phyloP scores from a whole-genome alignment of 129 eudicot species.

The Ambrosia trifida region DNA sequence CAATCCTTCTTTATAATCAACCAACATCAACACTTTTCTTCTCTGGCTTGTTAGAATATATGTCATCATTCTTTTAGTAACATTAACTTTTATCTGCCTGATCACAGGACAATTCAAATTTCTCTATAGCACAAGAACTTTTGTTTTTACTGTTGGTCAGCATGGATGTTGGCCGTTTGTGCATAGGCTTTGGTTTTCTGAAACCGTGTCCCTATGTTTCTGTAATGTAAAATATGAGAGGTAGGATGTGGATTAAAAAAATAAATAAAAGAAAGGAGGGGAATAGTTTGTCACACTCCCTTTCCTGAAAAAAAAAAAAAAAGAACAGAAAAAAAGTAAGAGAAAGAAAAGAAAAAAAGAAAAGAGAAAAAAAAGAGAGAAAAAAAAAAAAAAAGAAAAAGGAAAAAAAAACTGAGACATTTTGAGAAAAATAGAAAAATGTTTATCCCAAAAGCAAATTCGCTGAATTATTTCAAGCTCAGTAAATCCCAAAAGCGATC shows the following conservation, averaged over 20 bases:
- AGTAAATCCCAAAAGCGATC: not conserved
- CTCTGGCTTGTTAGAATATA: slow-evolving; percentile 22
- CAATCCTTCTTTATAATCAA: not conserved
- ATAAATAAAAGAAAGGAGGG: slow-evolving; percentile 7
- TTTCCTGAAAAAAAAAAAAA: slow-evolving; percentile 19
- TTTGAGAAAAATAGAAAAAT: slow-evolving; percentile 7
- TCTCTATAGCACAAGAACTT: slow-evolving; percentile 52
- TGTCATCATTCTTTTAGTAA: slow-evolving; percentile 24
- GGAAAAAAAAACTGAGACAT: not conserved
- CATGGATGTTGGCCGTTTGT: slow-evolving; percentile 36
- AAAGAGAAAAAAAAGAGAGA: slow-evolving; percentile 8
- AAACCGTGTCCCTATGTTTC: slow-evolving; percentile 17
- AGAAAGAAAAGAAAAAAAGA: slow-evolving; percentile 1
- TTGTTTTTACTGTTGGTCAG: slow-evolving; percentile 43
- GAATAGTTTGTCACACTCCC: slow-evolving; percentile 15
- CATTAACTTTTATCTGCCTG: slow-evolving; percentile 54
- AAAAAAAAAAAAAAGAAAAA: not conserved
- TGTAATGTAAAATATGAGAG: not conserved
- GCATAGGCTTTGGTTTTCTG: slow-evolving; percentile 18
- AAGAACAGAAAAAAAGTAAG: slow-evolving; percentile 9
- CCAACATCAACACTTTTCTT: slow-evolving; percentile 12
- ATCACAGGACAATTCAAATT: slow-evolving; percentile 68
- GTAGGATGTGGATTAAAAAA: slow-evolving; percentile 17
- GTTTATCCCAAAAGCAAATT: not conserved
- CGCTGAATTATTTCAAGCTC: not conserved